Base-by-base conservation (phyloP, 495 filamentous ascomycete genomes). In the Penicillium herquei region DNA sequence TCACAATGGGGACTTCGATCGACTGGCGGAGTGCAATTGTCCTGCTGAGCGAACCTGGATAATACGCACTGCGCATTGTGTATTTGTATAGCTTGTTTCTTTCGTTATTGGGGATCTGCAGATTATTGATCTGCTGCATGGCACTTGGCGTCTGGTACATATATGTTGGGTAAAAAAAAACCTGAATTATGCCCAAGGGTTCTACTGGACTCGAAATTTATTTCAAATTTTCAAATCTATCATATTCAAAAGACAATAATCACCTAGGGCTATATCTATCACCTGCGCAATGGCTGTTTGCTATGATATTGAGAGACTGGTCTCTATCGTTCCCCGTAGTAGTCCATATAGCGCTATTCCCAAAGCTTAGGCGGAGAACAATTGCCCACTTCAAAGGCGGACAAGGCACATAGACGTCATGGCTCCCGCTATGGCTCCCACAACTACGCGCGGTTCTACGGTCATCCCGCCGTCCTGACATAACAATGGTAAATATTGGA, bases 61-160 rank as follows among this genome's bases (percentile, higher is more conserved):
- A 26, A 26, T 2, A 26, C 21, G 21, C 21, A 26, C 21, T 26
- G 21, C 21, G 21, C 9, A 57, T 32, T 48, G 42, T 68, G 63
- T 68, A 67, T 57, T 72, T 62, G 57, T 68, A 70, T 51, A 57
- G 26, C n/a, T 46, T 11, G 14, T 32, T 46, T 46, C 26, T 46
- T 16, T 45, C 10, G 13, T 46, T 58, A 51, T 64, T 17, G 53
- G 65, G 66, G 66, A 58, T 69, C 64, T 68, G 63, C 65, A 64
- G 71, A 67, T 46, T 37, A 31, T 52, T 32, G 16, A 61, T 58
- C 58, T 62, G 66, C 68, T 69, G 74, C 74, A 77, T 77, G 69
- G 66, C 64, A 71, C 62, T 61, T 62, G 74, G 72, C 72, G 72
- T 77, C 61, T 74, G 69, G 69, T 61, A 26, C 21, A 26, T 26